Evolutionary conservation across 208 protist genomes (phyloP).

Genomic region (Crithidia brevicula): DNA sequence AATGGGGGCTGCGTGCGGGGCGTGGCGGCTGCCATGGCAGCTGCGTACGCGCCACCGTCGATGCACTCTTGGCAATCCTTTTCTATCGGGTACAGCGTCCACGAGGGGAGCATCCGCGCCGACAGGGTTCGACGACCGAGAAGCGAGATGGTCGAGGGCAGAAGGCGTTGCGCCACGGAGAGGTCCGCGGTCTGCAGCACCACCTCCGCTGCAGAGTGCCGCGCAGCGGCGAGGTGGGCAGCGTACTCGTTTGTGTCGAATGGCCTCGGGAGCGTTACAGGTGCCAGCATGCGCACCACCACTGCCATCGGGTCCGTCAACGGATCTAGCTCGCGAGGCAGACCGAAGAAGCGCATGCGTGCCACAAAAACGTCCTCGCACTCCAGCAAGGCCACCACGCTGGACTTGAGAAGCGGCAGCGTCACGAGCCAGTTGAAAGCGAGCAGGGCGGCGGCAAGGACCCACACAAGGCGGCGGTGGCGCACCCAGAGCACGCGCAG

Average conservation of each 20-base stretch:
- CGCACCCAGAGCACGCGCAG: constrained; percentile 4
- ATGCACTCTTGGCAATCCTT: constrained; percentile 18
- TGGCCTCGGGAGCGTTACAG: too few relatives aligned
- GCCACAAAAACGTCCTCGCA: constrained; percentile 18
- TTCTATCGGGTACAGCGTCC: constrained; percentile 22
- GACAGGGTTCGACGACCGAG: not conserved
- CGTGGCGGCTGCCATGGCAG: not conserved
- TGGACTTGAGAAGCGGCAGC: constrained; percentile 1
- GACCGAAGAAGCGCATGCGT: constrained; percentile 7
- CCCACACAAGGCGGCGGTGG: constrained; percentile 1
- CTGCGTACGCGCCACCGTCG: not conserved
- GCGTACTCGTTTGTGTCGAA: too few relatives aligned
- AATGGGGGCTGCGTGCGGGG: too few relatives aligned
- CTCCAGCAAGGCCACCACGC: constrained; percentile 8
- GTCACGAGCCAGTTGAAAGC: constrained; percentile 9
- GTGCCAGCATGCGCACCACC: not conserved
- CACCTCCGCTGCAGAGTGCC: not conserved
- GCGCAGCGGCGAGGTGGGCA: not conserved
- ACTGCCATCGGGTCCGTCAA: not conserved
- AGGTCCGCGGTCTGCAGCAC: not conserved
- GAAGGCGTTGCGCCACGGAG: not conserved
- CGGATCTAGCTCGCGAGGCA: constrained; percentile 9
- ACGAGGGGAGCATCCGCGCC: constrained; percentile 24
- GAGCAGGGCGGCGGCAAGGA: not conserved
- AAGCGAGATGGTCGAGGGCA: not conserved